Percentiles rank a stretch among this genome's conserved stretches.
phyloP scores from a whole-genome alignment of 345 rosid genomes.

The Sonneratia caseolaris region DNA sequence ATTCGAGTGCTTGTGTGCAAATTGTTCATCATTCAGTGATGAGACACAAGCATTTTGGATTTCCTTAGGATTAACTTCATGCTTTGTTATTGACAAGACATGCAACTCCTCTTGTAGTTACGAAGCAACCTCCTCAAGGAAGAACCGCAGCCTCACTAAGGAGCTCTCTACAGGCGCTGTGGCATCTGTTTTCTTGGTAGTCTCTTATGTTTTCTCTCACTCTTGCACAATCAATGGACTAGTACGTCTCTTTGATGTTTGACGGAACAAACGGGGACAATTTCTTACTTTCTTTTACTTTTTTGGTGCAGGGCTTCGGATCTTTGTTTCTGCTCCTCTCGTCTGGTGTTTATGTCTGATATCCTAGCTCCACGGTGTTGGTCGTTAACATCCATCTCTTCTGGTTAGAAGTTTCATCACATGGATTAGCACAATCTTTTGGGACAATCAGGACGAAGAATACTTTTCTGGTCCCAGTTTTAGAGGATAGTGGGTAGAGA shows the following conservation, averaged over 20 bases:
- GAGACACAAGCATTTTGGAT: not conserved
- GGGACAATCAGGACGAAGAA: not conserved
- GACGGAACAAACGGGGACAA: not conserved
- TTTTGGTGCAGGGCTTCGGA: conserved; percentile 75
- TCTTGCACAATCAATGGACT: not conserved
- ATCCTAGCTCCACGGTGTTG: not conserved
- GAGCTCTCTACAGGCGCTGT: conserved; percentile 64
- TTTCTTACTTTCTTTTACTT: not conserved
- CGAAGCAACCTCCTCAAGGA: conserved; percentile 76
- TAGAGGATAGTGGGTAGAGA: not conserved
- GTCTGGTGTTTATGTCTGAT: conserved; percentile 76
- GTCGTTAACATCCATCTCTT: not conserved
- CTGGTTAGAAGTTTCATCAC: not conserved
- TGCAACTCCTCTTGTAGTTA: conserved; percentile 36
- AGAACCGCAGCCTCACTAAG: conserved; percentile 56
- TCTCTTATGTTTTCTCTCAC: not conserved
- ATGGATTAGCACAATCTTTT: not conserved
- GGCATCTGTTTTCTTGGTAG: conserved; percentile 82
- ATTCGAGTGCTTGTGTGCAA: not conserved
- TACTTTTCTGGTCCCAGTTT: not conserved
- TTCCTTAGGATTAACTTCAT: not conserved
- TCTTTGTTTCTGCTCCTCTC: conserved; percentile 85
- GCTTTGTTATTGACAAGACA: not conserved
- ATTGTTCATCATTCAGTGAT: not conserved
- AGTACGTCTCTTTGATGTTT: not conserved